phyloP scores from a whole-genome alignment of 2,329 filamentous ascomycete species.

The Didymella pinodella region DNA sequence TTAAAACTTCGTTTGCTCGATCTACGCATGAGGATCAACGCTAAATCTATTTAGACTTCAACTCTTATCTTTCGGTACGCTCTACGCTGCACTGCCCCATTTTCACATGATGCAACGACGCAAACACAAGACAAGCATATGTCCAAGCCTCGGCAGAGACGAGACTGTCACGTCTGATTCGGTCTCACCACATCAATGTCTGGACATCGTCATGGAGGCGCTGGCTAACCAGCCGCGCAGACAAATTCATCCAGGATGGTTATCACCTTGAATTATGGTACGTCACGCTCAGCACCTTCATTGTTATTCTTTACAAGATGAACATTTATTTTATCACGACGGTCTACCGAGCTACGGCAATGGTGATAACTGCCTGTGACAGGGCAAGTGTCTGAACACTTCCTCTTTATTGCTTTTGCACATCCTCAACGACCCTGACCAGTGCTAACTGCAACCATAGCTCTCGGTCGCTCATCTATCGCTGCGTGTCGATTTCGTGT shows the following conservation, averaged over 20 bases:
- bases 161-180: conserved; percentile 50
- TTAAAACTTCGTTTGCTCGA: conserved; percentile 7
- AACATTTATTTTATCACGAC: conserved; percentile 72
- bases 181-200: conserved; percentile 28
- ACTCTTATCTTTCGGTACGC: conserved; percentile 33
- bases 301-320: conserved; percentile 42
- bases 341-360: conserved; percentile 83
- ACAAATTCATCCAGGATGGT: background rate
- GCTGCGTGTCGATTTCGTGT: conserved; percentile 1
- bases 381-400: conserved; percentile 61
- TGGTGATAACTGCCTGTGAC: conserved; percentile 84
- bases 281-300: conserved; percentile 10
- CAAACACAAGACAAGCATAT: conserved; percentile 93
- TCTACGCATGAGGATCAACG: conserved; percentile 9
- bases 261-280: conserved; percentile 16
- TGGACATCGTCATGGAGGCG: conserved; percentile 15
- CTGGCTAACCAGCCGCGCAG: conserved; percentile 36
- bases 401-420: background rate
- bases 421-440: background rate
- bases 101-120: conserved; percentile 79
- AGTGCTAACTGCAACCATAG: conserved; percentile 22
- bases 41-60: conserved; percentile 13
- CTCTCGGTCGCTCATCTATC: no score
- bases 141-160: conserved; percentile 76
- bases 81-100: conserved; percentile 5